phyloP scores from a whole-genome alignment of 495 filamentous ascomycete genomes.

The Hypoxylon fragiforme region DNA sequence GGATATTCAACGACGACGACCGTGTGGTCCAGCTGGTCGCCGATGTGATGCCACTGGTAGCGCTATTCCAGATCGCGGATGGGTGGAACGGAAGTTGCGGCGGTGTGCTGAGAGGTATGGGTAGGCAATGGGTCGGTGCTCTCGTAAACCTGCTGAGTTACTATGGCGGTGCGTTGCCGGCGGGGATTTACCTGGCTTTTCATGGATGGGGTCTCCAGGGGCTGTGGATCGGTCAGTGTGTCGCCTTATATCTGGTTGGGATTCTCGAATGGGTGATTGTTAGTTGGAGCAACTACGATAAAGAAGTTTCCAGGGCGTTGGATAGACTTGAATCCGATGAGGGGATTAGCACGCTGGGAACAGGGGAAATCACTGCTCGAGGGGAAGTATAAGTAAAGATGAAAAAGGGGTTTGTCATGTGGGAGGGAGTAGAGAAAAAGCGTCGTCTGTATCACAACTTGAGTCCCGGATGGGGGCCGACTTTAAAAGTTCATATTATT shows the following conservation, averaged over 20 bases:
- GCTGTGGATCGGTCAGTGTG: constrained; percentile 88
- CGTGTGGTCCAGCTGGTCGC: constrained; percentile 75
- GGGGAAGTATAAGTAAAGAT: constrained; percentile 14
- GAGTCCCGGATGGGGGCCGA: neutral
- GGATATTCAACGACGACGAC: constrained; percentile 81
- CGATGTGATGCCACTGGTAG: constrained; percentile 84
- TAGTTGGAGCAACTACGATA: constrained; percentile 74
- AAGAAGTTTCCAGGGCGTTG: constrained; percentile 76
- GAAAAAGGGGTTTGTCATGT: neutral
- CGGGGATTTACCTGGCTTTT: constrained; percentile 86
- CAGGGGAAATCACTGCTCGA: neutral
- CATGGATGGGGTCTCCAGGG: constrained; percentile 86
- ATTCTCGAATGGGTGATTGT: constrained; percentile 80
- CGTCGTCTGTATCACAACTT: too few relatives aligned
- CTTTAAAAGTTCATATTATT: constrained; percentile 10
- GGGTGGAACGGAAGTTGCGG: constrained; percentile 86
- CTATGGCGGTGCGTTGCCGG: constrained; percentile 80
- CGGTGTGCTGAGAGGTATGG: constrained; percentile 81
- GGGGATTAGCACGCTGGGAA: constrained; percentile 1
- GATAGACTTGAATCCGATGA: constrained; percentile 68
- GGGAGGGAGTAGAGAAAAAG: too few relatives aligned
- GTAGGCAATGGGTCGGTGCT: constrained; percentile 85
- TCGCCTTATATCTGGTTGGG: constrained; percentile 84
- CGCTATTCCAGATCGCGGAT: constrained; percentile 93
- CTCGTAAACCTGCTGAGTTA: constrained; percentile 89